Evolutionary conservation across 495 filamentous ascomycete species (phyloP).

Genomic region (Talaromyces wortmannii): DNA sequence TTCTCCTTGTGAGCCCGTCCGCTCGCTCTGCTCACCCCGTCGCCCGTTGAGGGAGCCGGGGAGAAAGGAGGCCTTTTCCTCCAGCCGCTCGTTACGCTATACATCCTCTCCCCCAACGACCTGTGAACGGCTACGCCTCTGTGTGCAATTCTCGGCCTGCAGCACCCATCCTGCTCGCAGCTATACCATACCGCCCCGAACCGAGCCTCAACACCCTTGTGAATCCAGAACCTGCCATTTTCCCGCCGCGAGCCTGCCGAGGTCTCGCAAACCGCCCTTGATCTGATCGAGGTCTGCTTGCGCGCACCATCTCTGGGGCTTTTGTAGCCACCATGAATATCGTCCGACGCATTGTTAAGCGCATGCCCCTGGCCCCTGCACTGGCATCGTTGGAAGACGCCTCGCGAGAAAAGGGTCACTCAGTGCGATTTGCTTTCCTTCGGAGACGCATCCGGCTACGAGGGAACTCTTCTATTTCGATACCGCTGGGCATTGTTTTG

Average conservation of each 20-base stretch:
- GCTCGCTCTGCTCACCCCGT: neutral
- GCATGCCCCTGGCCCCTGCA: constrained; percentile 53
- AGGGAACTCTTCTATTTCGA: constrained; percentile 89
- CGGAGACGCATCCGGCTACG: constrained; percentile 82
- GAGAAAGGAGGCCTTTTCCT: constrained; percentile 36
- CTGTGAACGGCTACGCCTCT: neutral
- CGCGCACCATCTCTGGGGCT: neutral
- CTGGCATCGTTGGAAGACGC: constrained; percentile 54
- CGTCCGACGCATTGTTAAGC: constrained; percentile 55
- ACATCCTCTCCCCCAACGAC: constrained; percentile 7
- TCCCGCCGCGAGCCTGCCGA: neutral
- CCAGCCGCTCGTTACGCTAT: constrained; percentile 41
- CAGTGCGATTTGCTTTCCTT: constrained; percentile 73
- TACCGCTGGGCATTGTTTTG: constrained; percentile 88
- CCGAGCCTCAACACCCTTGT: neutral
- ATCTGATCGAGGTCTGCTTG: neutral
- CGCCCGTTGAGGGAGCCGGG: constrained; percentile 1
- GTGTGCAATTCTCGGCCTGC: neutral
- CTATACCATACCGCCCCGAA: neutral
- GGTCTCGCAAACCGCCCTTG: neutral
- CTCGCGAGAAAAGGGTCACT: constrained; percentile 45
- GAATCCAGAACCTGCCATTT: neutral
- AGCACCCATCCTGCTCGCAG: neutral
- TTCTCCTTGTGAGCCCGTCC: too few relatives aligned
- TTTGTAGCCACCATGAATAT: constrained; percentile 41